Evolutionary conservation across 306 rosid species (phyloP).

Genomic region (Sicyos baderoa): DNA sequence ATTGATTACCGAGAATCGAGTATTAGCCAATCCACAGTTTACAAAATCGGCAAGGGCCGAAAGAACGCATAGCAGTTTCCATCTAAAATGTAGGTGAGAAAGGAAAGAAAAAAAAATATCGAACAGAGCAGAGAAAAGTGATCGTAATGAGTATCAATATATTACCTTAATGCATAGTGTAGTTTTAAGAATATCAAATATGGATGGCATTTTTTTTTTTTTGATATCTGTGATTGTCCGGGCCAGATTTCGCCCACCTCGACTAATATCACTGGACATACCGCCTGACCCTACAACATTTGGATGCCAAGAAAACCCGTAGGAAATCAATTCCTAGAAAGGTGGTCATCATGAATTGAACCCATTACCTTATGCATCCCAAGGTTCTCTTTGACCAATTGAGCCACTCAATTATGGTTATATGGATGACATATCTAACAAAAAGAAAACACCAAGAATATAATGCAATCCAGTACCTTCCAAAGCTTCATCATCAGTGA

Average conservation of each 20-base stretch:
- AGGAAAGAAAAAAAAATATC: background rate
- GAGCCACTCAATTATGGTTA: too few relatives aligned
- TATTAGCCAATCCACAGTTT: background rate
- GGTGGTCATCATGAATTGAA: too few relatives aligned
- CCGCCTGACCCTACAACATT: too few relatives aligned
- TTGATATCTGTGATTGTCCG: too few relatives aligned
- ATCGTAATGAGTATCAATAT: background rate
- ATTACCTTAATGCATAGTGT: background rate
- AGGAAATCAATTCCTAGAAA: too few relatives aligned
- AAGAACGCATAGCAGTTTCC: too few relatives aligned
- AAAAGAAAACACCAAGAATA: background rate
- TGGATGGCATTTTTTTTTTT: too few relatives aligned
- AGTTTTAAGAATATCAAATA: background rate
- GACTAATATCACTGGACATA: too few relatives aligned
- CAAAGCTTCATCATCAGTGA: constrained; percentile 88
- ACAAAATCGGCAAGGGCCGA: background rate
- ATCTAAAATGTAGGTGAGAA: background rate
- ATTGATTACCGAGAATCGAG: background rate
- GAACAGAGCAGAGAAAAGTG: background rate
- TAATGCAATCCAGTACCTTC: constrained; percentile 47
- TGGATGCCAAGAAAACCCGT: too few relatives aligned
- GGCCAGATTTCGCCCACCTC: too few relatives aligned
- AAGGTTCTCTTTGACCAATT: too few relatives aligned
- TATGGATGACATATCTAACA: background rate
- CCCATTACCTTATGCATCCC: too few relatives aligned